A percentile compares a stretch with the other conserved stretches of the same genome.
Evolutionary conservation across 1,284 basidiomycete genomes (phyloP).

Genomic region (Irpex sp.): DNA sequence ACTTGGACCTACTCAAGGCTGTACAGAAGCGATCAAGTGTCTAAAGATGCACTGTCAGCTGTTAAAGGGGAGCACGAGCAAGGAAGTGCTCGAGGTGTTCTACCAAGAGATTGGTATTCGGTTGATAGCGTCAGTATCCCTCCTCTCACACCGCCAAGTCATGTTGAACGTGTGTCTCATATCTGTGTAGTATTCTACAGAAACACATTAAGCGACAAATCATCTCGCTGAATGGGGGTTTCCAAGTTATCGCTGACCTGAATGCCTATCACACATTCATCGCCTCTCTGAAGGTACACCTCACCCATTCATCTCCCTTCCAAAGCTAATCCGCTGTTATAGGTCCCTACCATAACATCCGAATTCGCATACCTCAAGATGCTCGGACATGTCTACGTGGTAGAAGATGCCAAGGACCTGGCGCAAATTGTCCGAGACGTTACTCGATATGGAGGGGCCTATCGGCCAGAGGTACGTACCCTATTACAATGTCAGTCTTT

Average conservation of each 20-base stretch:
- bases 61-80: constrained; percentile 89
- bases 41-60: constrained; percentile 88
- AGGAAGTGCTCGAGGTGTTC: constrained; percentile 96
- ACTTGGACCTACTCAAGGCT: constrained; percentile 83
- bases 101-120: constrained; percentile 96
- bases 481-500: constrained; percentile 10
- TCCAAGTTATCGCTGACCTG: constrained; percentile 94
- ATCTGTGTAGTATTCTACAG: constrained; percentile 72
- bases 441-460: constrained; percentile 88
- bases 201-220: constrained; percentile 97
- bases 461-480: constrained; percentile 77
- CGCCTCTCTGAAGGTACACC: constrained; percentile 64
- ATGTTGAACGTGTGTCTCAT: neutral
- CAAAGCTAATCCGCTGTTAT: neutral
- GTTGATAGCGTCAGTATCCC: constrained; percentile 69
- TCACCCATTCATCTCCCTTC: neutral
- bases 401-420: constrained; percentile 89
- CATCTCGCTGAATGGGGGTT: constrained; percentile 90
- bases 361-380: constrained; percentile 96
- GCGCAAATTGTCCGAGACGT: constrained; percentile 95
- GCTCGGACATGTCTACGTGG: constrained; percentile 93
- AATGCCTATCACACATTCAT: constrained; percentile 93
- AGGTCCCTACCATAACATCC: constrained; percentile 66
- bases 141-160: neutral
- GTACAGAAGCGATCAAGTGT: constrained; percentile 81